Conservation (phyloP, 257 asterid genomes). For the Solanum rostratum region DNA sequence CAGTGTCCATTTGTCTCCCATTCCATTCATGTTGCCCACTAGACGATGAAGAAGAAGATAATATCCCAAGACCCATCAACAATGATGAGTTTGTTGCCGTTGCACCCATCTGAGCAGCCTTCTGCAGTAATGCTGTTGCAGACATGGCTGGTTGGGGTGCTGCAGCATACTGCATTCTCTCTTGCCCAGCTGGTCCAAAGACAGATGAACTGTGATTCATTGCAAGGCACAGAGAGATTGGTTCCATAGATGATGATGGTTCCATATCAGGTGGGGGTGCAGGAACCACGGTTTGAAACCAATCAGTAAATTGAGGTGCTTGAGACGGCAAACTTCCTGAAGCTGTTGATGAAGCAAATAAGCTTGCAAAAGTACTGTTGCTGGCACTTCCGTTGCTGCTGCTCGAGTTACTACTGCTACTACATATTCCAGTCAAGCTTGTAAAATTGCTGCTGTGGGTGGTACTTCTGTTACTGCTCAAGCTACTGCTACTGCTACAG, state of each 20-base stretch:
- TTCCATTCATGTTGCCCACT: constrained; percentile 39
- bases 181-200: constrained; percentile 46
- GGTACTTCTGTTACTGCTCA: constrained; percentile 13
- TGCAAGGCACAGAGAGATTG: constrained; percentile 50
- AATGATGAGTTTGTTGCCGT: constrained; percentile 52
- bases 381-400: constrained; percentile 44
- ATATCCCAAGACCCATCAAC: constrained; percentile 51
- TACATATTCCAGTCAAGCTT: constrained; percentile 28
- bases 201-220: constrained; percentile 45
- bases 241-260: constrained; percentile 40
- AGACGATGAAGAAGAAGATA: constrained; percentile 30
- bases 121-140: constrained; percentile 84
- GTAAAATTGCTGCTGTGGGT: constrained; percentile 35
- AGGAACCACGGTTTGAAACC: constrained; percentile 34
- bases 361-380: constrained; percentile 49
- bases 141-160: constrained; percentile 62
- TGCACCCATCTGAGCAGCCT: constrained; percentile 76
- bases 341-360: constrained; percentile 58
- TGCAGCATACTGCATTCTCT: constrained; percentile 44
- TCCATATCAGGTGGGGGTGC: constrained; percentile 13
- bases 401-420: constrained; percentile 33
- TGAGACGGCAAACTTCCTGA: constrained; percentile 44
- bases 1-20: constrained; percentile 25
- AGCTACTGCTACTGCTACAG: constrained; percentile 26
- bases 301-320: constrained; percentile 26